Percentiles rank a stretch among this genome's conserved stretches.
Conservation (phyloP, 164 flowering plant species). For the Santalum album region DNA sequence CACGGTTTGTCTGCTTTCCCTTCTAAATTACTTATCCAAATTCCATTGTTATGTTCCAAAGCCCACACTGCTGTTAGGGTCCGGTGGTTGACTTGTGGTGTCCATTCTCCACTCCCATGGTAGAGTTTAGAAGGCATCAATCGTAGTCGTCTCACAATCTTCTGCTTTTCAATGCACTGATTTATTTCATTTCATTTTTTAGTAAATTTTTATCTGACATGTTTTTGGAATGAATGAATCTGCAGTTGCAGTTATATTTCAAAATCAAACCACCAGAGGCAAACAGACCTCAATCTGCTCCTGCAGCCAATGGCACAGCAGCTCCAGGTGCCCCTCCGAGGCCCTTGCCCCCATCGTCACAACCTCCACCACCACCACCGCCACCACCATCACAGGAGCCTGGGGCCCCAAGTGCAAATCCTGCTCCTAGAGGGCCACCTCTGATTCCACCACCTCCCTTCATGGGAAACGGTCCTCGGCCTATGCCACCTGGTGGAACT, state of each 20-base stretch:
- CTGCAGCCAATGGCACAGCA: constrained; percentile 53
- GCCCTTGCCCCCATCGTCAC: constrained; percentile 62
- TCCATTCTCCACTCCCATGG: no score
- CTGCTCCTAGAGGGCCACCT: constrained; percentile 54
- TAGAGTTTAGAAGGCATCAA: no score
- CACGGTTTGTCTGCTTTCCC: constrained; percentile 44
- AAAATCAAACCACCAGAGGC: constrained; percentile 81
- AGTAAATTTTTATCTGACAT: background rate
- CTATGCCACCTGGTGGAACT: constrained; percentile 83
- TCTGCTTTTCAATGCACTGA: background rate
- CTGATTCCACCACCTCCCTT: constrained; percentile 63
- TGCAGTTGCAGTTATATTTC: constrained; percentile 91
- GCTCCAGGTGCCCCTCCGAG: constrained; percentile 63
- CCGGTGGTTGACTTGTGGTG: no score
- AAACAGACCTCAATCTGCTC: constrained; percentile 57
- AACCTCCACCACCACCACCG: constrained; percentile 55
- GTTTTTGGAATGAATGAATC: background rate
- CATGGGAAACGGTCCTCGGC: constrained; percentile 68
- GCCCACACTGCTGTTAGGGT: no score
- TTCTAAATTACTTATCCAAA: background rate
- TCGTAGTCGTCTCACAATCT: background rate
- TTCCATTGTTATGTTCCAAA: background rate
- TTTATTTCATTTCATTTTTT: background rate
- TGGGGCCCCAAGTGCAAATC: constrained; percentile 33
- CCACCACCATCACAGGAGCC: constrained; percentile 52